Conservation (phyloP, 225 moss, liverwort and hornwort genomes). For the Marchantia polymorpha region DNA sequence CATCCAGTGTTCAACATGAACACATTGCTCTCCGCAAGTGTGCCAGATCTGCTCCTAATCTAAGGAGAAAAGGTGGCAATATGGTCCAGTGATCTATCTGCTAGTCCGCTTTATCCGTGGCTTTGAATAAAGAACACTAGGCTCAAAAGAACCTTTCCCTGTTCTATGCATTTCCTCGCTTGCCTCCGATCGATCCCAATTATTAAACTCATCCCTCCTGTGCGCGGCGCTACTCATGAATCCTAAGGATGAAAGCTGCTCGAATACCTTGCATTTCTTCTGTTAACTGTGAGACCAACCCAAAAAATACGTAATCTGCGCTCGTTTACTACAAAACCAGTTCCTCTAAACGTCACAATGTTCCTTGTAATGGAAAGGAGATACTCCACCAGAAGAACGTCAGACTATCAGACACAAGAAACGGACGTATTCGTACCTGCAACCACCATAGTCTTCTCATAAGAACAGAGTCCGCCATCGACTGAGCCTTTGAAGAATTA, state of each 20-base stretch:
- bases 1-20: not conserved
- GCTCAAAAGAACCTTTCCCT: too few species aligned
- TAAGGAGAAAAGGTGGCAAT: too few species aligned
- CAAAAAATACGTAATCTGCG: not conserved
- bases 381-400: not conserved
- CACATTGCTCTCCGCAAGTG: not conserved
- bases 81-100: too few species aligned
- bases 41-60: not conserved
- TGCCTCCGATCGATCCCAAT: not conserved
- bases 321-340: not conserved
- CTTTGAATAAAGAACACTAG: not conserved
- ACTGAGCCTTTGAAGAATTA: conserved; percentile 16
- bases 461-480: conserved; percentile 7
- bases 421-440: conserved; percentile 12
- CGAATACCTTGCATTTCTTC: not conserved
- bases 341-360: not conserved
- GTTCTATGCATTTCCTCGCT: not conserved
- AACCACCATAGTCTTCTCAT: conserved; percentile 26
- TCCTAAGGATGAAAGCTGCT: not conserved
- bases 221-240: not conserved
- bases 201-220: not conserved
- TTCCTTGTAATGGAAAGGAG: not conserved
- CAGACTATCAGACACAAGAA: not conserved
- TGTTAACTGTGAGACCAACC: not conserved
- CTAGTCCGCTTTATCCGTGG: too few species aligned